Conservation (phyloP, 129 eudicot species). For the Flaveria sonorensis region DNA sequence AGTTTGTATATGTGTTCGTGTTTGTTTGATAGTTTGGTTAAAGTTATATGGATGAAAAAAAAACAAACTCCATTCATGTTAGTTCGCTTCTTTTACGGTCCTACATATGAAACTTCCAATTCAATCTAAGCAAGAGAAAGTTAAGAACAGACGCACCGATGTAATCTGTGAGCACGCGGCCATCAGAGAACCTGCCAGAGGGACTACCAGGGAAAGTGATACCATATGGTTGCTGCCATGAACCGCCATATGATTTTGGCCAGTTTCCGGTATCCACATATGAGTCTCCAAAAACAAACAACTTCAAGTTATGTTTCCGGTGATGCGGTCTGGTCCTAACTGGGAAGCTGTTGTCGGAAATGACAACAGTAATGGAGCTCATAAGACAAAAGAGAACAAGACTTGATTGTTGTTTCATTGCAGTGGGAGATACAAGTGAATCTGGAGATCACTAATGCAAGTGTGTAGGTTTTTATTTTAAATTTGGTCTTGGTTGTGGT, state of each 20-base stretch:
- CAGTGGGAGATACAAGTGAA: conserved; percentile 7
- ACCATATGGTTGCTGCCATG: conserved; percentile 76
- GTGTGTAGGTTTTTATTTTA: conserved; percentile 10
- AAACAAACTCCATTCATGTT: too few species aligned
- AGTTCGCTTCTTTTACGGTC: too few species aligned
- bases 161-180: conserved; percentile 76
- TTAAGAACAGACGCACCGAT: conserved; percentile 38
- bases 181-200: conserved; percentile 77
- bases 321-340: background rate
- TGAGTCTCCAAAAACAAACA: conserved; percentile 80
- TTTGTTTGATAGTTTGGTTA: too few species aligned
- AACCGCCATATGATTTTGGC: conserved; percentile 37
- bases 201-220: conserved; percentile 68
- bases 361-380: conserved; percentile 12
- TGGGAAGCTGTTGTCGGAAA: background rate
- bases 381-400: conserved; percentile 32
- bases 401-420: conserved; percentile 35
- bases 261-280: conserved; percentile 75
- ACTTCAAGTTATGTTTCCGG: conserved; percentile 28
- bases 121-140: background rate
- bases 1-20: too few species aligned
- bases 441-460: conserved; percentile 10
- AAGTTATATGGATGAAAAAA: too few species aligned
- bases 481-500: conserved; percentile 35
- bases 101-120: too few species aligned